These are phyloP conservation scores for Amphibolis antarctica DNA, from an alignment of 106 monocot species.

Conservation along the genomic window DNA sequence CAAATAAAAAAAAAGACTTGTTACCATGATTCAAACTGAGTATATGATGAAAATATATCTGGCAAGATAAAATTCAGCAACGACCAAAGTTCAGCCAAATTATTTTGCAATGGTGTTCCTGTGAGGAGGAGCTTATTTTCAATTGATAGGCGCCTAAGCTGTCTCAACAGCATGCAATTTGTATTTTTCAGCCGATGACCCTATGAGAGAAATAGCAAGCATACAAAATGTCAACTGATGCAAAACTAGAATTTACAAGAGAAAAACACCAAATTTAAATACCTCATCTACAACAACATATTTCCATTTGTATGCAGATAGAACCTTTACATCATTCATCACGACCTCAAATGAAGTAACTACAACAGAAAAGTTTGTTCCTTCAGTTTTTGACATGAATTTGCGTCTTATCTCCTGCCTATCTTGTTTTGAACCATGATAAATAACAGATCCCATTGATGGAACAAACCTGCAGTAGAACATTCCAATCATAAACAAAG, in stretches of 20 bases:
- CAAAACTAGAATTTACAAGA: background rate
- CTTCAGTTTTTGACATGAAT: constrained; percentile 48
- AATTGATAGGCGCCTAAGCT: constrained; percentile 62
- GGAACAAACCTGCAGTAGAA: constrained; percentile 59
- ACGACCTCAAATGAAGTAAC: constrained; percentile 84
- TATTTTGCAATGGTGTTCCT: constrained; percentile 95
- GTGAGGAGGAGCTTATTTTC: constrained; percentile 99
- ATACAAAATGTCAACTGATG: background rate
- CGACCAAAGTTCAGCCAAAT: constrained; percentile 94
- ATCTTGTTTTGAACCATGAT: constrained; percentile 71
- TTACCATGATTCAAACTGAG: constrained; percentile 97
- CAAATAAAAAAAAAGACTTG: background rate
- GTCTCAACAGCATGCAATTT: constrained; percentile 58
- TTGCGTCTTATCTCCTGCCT: constrained; percentile 54
- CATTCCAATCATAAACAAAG: background rate
- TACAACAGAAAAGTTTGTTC: constrained; percentile 71
- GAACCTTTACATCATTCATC: constrained; percentile 48
- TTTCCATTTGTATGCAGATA: constrained; percentile 71
- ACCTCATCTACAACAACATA: constrained; percentile 98
- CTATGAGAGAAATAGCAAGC: constrained; percentile 22
- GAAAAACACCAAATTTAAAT: background rate
- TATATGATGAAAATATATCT: constrained; percentile 82
- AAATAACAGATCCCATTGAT: constrained; percentile 56
- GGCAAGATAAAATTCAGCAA: constrained; percentile 91
- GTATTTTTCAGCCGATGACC: constrained; percentile 90